phyloP scores from a whole-genome alignment of 257 asterid species.

The Vinca minor region DNA sequence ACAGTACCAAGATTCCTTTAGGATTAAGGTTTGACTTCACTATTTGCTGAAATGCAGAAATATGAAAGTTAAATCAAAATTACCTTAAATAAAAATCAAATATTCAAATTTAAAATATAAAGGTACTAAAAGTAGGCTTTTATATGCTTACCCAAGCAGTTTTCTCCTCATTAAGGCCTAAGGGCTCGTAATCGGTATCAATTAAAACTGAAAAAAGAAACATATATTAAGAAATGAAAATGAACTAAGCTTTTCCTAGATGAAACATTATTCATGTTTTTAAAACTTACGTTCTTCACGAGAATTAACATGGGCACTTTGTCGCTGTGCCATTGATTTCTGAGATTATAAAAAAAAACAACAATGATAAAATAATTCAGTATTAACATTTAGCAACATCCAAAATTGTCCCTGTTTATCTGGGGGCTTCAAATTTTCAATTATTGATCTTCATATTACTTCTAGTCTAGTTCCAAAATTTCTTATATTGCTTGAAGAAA shows the following conservation, averaged over 20 bases:
- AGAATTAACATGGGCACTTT: conserved; percentile 43
- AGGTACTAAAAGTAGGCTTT: not conserved
- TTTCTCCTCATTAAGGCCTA: conserved; percentile 58
- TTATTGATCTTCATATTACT: no score
- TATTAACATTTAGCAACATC: no score
- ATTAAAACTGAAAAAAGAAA: conserved; percentile 48
- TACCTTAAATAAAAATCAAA: no score
- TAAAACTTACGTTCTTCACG: conserved; percentile 69
- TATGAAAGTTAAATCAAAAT: not conserved
- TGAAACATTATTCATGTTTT: no score
- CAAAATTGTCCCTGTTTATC: not conserved
- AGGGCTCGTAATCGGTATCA: conserved; percentile 51
- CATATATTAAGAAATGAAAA: no score
- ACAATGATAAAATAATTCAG: not conserved
- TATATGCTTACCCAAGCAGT: conserved; percentile 52
- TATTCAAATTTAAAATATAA: no score
- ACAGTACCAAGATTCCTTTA: conserved; percentile 43
- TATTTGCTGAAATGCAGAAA: conserved; percentile 52
- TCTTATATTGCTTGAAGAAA: no score
- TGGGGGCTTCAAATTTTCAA: no score
- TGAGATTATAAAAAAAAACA: conserved; percentile 32
- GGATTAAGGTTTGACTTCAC: conserved; percentile 46
- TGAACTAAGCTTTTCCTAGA: no score
- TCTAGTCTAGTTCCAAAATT: no score
- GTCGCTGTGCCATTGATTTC: conserved; percentile 50